A percentile compares a stretch with the other conserved stretches of the same genome.
These are phyloP conservation scores for Chiua virens DNA, from an alignment of 768 basidiomycete species.

Conservation along the genomic window DNA sequence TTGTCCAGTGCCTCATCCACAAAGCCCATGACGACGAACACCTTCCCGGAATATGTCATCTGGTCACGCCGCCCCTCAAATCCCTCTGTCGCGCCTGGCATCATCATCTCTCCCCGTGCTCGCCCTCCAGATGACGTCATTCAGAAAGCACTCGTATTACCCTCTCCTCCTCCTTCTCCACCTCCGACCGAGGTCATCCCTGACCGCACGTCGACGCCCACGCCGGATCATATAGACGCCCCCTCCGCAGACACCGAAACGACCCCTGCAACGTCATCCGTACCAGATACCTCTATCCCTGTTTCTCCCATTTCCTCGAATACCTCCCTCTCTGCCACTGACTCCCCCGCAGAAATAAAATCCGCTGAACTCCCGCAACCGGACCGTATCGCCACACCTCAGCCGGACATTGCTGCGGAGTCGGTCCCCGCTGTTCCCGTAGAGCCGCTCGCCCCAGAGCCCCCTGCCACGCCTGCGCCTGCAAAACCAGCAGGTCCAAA, in stretches of 20 bases:
- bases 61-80: slow-evolving; percentile 73
- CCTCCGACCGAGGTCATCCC: slow-evolving; percentile 14
- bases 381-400: slow-evolving; percentile 10
- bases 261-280: slow-evolving; percentile 49
- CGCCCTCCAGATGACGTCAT: slow-evolving; percentile 61
- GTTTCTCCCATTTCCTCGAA: slow-evolving; percentile 60
- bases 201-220: slow-evolving; percentile 5
- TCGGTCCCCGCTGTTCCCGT: not conserved
- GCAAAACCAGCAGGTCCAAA: slow-evolving; percentile 46
- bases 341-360: slow-evolving; percentile 17
- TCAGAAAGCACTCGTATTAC: slow-evolving; percentile 50
- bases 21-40: not conserved
- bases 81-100: slow-evolving; percentile 62
- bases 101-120: slow-evolving; percentile 68
- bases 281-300: slow-evolving; percentile 46
- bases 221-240: slow-evolving; percentile 31
- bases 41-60: slow-evolving; percentile 50
- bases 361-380: slow-evolving; percentile 11
- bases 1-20: slow-evolving; percentile 3
- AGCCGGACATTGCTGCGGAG: slow-evolving; percentile 7
- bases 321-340: slow-evolving; percentile 52
- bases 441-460: not conserved
- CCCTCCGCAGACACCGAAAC: slow-evolving; percentile 48
- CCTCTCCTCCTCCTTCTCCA: slow-evolving; percentile 52
- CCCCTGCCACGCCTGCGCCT: slow-evolving; percentile 15